Evolutionary conservation across 2,329 filamentous ascomycete species (phyloP).

Genomic region (Davidsoniella virescens): DNA sequence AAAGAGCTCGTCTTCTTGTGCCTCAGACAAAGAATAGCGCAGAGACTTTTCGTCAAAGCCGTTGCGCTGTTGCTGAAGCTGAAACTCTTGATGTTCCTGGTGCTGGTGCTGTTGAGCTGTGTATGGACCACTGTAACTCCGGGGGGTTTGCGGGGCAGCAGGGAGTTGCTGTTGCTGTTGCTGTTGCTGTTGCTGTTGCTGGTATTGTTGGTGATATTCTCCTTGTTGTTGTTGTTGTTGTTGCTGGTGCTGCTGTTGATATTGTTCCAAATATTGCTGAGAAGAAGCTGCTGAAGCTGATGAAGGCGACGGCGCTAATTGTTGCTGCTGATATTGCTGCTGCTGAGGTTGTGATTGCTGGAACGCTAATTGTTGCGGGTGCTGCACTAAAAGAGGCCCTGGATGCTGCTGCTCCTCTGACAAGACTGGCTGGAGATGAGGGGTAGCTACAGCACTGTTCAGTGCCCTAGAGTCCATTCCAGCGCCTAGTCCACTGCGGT

Average conservation of each 20-base stretch:
- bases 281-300: slow-evolving; percentile 17
- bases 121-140: slow-evolving; percentile 1
- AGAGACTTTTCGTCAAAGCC: slow-evolving; percentile 13
- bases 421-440: neutral
- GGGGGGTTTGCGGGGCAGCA: slow-evolving; percentile 4
- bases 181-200: slow-evolving; percentile 2
- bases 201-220: neutral
- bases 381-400: neutral
- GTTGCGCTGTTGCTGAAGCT: slow-evolving; percentile 14
- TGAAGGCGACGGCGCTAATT: slow-evolving; percentile 12
- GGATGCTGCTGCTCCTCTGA: slow-evolving; percentile 17
- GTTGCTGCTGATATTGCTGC: slow-evolving; percentile 15
- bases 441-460: too few species aligned
- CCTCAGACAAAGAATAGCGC: slow-evolving; percentile 12
- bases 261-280: slow-evolving; percentile 16
- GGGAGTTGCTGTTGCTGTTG: slow-evolving; percentile 18
- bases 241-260: slow-evolving; percentile 15
- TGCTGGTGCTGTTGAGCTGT: slow-evolving; percentile 16
- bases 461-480: too few species aligned
- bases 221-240: neutral
- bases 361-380: neutral
- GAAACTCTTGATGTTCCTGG: slow-evolving; percentile 17
- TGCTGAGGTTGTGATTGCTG: slow-evolving; percentile 13
- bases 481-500: too few species aligned
- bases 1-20: neutral